Conservation (phyloP, 2,329 filamentous ascomycete species). For the Tetracladium maxilliforme region DNA sequence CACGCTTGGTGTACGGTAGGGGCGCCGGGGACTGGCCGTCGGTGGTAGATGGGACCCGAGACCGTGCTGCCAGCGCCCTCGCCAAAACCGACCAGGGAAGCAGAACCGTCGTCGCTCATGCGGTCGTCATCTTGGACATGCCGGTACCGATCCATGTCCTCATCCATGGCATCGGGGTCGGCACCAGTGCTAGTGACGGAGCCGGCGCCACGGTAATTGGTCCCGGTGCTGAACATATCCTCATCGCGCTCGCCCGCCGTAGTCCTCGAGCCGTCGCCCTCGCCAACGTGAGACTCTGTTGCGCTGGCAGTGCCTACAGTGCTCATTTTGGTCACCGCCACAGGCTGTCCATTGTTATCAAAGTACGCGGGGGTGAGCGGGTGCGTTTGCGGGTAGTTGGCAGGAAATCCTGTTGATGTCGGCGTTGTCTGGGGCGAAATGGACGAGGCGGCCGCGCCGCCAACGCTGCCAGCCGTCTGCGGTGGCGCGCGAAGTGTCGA, state of each 20-base stretch:
- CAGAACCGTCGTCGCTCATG: conserved; percentile 74
- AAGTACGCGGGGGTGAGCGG: conserved; percentile 63
- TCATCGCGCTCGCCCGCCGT: conserved; percentile 41
- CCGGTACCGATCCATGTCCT: conserved; percentile 11
- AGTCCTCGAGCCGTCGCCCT: conserved; percentile 18
- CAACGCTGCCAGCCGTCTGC: not conserved
- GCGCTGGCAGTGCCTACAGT: conserved; percentile 86
- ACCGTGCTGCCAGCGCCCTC: conserved; percentile 81
- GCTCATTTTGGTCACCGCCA: conserved; percentile 58
- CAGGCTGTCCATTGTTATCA: conserved; percentile 57
- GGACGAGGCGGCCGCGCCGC: not conserved
- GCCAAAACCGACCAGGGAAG: conserved; percentile 79
- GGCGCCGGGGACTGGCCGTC: no score
- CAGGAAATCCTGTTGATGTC: conserved; percentile 29
- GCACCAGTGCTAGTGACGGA: no score
- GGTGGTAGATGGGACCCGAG: conserved; percentile 59
- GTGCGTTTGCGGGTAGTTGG: conserved; percentile 20
- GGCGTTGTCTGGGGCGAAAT: conserved; percentile 21
- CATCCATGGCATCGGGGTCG: conserved; percentile 30
- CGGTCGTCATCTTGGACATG: conserved; percentile 45
- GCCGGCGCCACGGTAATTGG: no score
- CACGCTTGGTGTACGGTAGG: no score
- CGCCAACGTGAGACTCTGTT: conserved; percentile 63
- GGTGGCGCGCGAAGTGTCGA: conserved; percentile 47
- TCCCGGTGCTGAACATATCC: conserved; percentile 58